Evolutionary conservation across 805 yeast genomes (phyloP).

Genomic region (Candida corydali): DNA sequence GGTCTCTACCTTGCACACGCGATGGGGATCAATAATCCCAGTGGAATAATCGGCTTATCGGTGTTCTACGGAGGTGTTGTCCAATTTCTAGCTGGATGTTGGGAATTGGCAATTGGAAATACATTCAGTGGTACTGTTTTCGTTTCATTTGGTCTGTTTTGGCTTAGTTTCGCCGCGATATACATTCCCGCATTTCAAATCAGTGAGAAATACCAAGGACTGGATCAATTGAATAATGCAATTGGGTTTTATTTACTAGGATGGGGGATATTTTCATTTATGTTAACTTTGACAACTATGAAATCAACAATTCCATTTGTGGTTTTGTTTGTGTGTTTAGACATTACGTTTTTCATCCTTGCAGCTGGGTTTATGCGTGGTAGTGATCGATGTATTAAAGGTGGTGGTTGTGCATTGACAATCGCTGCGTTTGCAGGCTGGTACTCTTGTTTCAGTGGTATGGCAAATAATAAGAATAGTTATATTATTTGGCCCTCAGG

Average conservation of each 20-base stretch:
- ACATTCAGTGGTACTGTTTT: constrained; percentile 66
- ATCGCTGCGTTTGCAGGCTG: constrained; percentile 53
- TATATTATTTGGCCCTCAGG: constrained; percentile 34
- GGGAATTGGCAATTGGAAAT: constrained; percentile 56
- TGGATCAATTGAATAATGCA: constrained; percentile 42
- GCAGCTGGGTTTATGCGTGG: constrained; percentile 49
- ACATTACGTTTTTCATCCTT: constrained; percentile 51
- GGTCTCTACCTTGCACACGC: constrained; percentile 54
- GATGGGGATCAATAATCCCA: constrained; percentile 47
- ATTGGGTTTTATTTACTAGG: constrained; percentile 57
- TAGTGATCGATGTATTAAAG: constrained; percentile 38
- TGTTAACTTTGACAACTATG: constrained; percentile 49
- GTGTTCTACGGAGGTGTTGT: constrained; percentile 59
- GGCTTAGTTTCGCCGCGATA: constrained; percentile 63
- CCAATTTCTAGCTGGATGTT: constrained; percentile 60
- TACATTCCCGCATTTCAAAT: constrained; percentile 59
- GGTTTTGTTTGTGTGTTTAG: constrained; percentile 50
- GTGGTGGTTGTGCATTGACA: constrained; percentile 60
- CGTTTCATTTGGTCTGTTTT: constrained; percentile 62
- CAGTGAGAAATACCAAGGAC: constrained; percentile 43
- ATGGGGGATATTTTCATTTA: constrained; percentile 60
- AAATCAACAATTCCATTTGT: constrained; percentile 65
- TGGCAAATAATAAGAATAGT: constrained; percentile 54
- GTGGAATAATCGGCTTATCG: constrained; percentile 53
- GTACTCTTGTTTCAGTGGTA: constrained; percentile 59